Evolutionary conservation across 495 filamentous ascomycete genomes (phyloP).

Genomic region (Xanthoparmelia taractica): DNA sequence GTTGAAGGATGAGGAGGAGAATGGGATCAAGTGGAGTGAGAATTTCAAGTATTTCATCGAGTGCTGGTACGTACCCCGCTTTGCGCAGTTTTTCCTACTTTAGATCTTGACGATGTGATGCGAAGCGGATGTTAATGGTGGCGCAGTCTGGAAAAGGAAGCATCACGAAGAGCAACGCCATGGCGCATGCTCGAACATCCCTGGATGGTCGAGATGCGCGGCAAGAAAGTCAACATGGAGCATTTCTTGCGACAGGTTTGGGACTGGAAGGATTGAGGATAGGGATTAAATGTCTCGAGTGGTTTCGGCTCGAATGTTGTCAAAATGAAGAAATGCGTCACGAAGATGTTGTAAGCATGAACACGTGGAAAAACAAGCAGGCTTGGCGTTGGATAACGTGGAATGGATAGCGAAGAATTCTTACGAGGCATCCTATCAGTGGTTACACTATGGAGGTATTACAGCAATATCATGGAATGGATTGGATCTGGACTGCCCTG

Average conservation of each 20-base stretch:
- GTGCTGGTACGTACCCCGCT: slow-evolving; percentile 72
- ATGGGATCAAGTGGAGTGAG: slow-evolving; percentile 80
- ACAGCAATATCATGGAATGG: background rate
- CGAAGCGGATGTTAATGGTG: slow-evolving; percentile 9
- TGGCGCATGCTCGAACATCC: slow-evolving; percentile 99
- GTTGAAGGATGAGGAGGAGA: slow-evolving; percentile 82
- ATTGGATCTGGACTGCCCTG: background rate
- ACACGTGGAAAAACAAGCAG: background rate
- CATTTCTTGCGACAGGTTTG: slow-evolving; percentile 87
- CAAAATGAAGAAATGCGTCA: background rate
- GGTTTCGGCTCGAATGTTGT: background rate
- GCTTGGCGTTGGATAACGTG: background rate
- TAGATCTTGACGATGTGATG: background rate
- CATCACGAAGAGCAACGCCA: slow-evolving; percentile 73
- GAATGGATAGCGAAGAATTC: background rate
- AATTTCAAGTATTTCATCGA: slow-evolving; percentile 99
- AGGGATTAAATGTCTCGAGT: background rate
- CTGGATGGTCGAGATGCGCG: slow-evolving; percentile 93
- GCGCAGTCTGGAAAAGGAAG: slow-evolving; percentile 85
- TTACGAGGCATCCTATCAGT: background rate
- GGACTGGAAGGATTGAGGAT: slow-evolving; percentile 66
- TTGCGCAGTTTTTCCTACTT: background rate
- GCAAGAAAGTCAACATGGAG: slow-evolving; percentile 93
- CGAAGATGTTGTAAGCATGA: background rate
- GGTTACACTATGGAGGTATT: background rate